Evolutionary conservation across 441 rosid species (phyloP).

Genomic region (Erysimum cheiri): DNA sequence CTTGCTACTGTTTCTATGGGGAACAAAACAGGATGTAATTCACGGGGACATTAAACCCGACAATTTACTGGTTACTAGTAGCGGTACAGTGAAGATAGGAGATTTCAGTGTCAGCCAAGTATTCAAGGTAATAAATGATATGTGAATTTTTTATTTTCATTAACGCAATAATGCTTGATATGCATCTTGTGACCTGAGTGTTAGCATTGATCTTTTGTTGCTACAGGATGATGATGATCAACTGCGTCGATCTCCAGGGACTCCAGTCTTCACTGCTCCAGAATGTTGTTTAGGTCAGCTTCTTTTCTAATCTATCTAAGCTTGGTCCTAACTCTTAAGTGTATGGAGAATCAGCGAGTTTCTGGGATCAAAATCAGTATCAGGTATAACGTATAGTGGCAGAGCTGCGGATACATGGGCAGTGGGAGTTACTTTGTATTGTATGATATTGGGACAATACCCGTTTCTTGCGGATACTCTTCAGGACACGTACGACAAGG

Average conservation of each 20-base stretch:
- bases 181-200: slow-evolving; percentile 10
- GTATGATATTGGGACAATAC: slow-evolving; percentile 80
- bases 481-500: slow-evolving; percentile 96
- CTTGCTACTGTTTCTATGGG: slow-evolving; percentile 22
- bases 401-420: slow-evolving; percentile 98
- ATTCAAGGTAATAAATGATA: slow-evolving; percentile 70
- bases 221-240: slow-evolving; percentile 87
- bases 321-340: slow-evolving; percentile 4
- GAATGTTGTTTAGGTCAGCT: slow-evolving; percentile 90
- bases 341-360: neutral
- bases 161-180: neutral
- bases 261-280: slow-evolving; percentile 99
- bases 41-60: slow-evolving; percentile 99
- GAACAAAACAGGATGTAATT: slow-evolving; percentile 70
- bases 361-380: slow-evolving; percentile 26
- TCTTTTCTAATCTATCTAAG: slow-evolving; percentile 5
- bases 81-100: slow-evolving; percentile 88
- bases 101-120: slow-evolving; percentile 98
- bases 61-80: slow-evolving; percentile 77
- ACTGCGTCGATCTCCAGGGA: slow-evolving; percentile 97
- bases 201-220: slow-evolving; percentile 16
- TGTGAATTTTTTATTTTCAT: neutral
- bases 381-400: slow-evolving; percentile 87
- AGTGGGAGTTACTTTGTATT: slow-evolving; percentile 88
- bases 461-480: slow-evolving; percentile 94